Base-by-base conservation (phyloP, 2,329 filamentous ascomycete genomes). In the Botryosphaeria dothidea region DNA sequence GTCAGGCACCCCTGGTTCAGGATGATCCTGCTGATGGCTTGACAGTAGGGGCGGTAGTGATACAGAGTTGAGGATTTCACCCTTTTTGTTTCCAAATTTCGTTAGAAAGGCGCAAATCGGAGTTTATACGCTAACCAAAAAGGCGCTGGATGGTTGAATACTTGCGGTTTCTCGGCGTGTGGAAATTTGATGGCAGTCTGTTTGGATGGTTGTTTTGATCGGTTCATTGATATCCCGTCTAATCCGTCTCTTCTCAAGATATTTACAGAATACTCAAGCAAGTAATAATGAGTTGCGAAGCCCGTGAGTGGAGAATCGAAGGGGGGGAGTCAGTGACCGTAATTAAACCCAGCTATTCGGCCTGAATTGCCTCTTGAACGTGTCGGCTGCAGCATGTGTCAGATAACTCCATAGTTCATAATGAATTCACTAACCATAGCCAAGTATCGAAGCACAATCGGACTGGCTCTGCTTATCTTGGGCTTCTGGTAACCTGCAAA, bases 401-500 rank as follows among this genome's bases (percentile, higher is more conserved):
- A 60, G 41, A 21, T 3, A 23, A 27, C 17, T 7, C 3, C 13
- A 15, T 4, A 19, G 25, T 2, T 4, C 6, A 34, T 4, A n/a
- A 8, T 21, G 7, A 8, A 8, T 17, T 19, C 7, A 60, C 56
- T 46, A 3, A 60, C 56, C 56, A 45, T 60, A 60, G 27, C 21
- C 56, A 13, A 46, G 41, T 21, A 60, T n/a, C 2, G 34, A 11
- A 2, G n/a, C 25, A 56, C 75, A 77, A 29, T 76, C 73, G 6
- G 71, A 73, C n/a, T 67, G 57, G 52, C 78, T 73, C 4, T 74
- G 72, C 68, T 77, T 78, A 65, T 74, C 69, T 58, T 75, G 67
- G 3, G 81, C 81, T 64, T 81, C 71, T 0, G 78, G 77, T 25
- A 83, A 58, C 75, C 67, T 68, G 36, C 7, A 17, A 13, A 8